These are phyloP conservation scores for Myxozyma neglecta DNA, from an alignment of 805 yeast genomes.

Conservation along the genomic window DNA sequence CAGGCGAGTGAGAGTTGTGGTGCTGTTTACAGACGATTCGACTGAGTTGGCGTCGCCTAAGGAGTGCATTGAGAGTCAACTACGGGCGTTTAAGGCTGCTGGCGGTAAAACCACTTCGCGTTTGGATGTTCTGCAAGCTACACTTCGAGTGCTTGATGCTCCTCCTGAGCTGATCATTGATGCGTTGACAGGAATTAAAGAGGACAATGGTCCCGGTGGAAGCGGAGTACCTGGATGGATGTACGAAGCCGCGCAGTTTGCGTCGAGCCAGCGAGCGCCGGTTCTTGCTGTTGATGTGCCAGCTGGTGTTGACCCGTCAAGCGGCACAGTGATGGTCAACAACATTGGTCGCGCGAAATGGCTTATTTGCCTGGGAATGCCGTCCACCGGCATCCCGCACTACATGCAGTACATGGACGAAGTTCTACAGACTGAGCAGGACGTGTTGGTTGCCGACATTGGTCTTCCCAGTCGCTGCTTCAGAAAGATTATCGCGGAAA, in stretches of 20 bases:
- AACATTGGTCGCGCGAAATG: conserved; percentile 35
- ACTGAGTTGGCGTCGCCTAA: conserved; percentile 23
- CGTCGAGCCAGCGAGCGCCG: conserved; percentile 51
- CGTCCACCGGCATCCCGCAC: conserved; percentile 21
- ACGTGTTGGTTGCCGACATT: conserved; percentile 30
- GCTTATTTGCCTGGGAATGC: conserved; percentile 39
- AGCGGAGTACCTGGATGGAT: conserved; percentile 27
- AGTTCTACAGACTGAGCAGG: conserved; percentile 6
- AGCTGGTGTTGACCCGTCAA: conserved; percentile 78
- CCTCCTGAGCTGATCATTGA: conserved; percentile 81
- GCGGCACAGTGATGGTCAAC: conserved; percentile 56
- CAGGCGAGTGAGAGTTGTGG: conserved; percentile 68
- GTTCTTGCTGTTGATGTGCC: conserved; percentile 75
- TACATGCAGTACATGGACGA: conserved; percentile 24
- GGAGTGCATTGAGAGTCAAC: conserved; percentile 45
- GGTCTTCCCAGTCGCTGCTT: conserved; percentile 33
- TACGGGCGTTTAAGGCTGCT: conserved; percentile 54
- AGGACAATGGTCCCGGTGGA: conserved; percentile 40
- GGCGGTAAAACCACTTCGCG: conserved; percentile 67
- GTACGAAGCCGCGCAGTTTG: conserved; percentile 61
- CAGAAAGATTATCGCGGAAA: conserved; percentile 9
- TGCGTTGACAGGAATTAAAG: conserved; percentile 81
- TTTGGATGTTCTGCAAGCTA: conserved; percentile 38
- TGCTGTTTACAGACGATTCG: conserved; percentile 35
- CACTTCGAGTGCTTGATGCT: conserved; percentile 51